Base-by-base conservation (phyloP, 2,329 filamentous ascomycete species). In the Xylariaceae sp. region DNA sequence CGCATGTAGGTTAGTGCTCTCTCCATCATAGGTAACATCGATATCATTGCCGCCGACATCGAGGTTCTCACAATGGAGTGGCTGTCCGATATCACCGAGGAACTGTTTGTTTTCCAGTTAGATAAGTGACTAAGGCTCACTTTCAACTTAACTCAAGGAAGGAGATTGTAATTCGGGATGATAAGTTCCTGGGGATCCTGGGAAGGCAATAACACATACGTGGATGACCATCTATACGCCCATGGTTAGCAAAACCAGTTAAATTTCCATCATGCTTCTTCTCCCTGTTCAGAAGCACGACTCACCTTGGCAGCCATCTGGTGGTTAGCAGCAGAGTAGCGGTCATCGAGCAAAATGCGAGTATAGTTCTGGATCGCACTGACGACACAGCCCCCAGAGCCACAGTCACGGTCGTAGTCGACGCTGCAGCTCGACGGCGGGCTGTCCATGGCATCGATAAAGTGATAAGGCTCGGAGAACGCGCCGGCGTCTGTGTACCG, bases 401-500 rank as follows among this genome's bases (percentile, higher is more conserved):
- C 77, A 68, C 82, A 86, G 66, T 85, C 82, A 43, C 82, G 76
- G 20, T 70, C 66, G 47, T 75, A 74, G 55, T 79, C 72, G 52
- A 85, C 74, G 48, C 71, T 71, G 67, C 82, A 85, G 37, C 64
- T 68, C 14, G 58, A 57, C 1, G 82, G 82, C 44, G 82, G 82
- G 55, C 67, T 63, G 64, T 86, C 82, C 56, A 83, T 74, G 48
- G 82, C 81, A 61, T 85, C 82, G 65, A 79, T 77, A 56, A 67
- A 79, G 62, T 79, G 76, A 50, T 68, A 69, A 1, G 67, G 64
- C 5, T 67, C 67, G 0, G 71, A 72, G 56, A 68, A 78, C 2
- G 56, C 57, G 22, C 76, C 75, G 1, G 66, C 70, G 2, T 61
- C 58, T 3, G 74, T 76, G 50, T 72, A 66, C 7, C 68, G 64